phyloP scores from a whole-genome alignment of 495 filamentous ascomycete genomes.

The Filosporella fistucella region DNA sequence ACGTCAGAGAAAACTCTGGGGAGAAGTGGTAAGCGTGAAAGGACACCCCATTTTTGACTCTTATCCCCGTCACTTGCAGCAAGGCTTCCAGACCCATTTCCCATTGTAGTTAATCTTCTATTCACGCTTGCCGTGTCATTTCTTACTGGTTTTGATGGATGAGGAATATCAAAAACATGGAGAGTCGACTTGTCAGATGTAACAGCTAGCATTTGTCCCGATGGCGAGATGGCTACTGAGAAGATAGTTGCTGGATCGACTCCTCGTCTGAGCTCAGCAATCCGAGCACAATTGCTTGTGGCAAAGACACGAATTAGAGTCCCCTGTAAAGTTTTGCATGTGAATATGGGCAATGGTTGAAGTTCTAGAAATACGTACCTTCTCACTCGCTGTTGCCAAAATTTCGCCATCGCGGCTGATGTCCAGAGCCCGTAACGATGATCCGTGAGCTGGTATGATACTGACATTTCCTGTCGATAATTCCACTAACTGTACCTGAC shows the following conservation, averaged over 20 bases:
- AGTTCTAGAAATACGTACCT: slow-evolving; percentile 38
- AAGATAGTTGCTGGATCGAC: slow-evolving; percentile 85
- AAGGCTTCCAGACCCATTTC: slow-evolving; percentile 11
- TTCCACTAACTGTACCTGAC: slow-evolving; percentile 91
- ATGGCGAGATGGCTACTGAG: slow-evolving; percentile 81
- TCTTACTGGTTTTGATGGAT: slow-evolving; percentile 27
- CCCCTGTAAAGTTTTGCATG: slow-evolving; percentile 44
- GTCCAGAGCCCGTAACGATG: slow-evolving; percentile 71
- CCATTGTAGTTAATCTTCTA: slow-evolving; percentile 17
- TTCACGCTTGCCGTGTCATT: slow-evolving; percentile 4
- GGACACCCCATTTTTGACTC: slow-evolving; percentile 73
- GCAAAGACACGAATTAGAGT: slow-evolving; percentile 84
- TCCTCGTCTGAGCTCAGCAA: slow-evolving; percentile 82
- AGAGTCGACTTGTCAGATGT: slow-evolving; percentile 97
- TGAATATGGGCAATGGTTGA: background rate
- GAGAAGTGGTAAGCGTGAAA: slow-evolving; percentile 72
- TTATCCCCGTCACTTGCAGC: slow-evolving; percentile 35
- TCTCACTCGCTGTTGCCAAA: slow-evolving; percentile 88
- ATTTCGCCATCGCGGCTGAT: slow-evolving; percentile 77
- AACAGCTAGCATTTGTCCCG: slow-evolving; percentile 71
- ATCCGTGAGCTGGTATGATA: slow-evolving; percentile 89
- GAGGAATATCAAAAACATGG: slow-evolving; percentile 78
- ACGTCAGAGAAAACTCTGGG: slow-evolving; percentile 78
- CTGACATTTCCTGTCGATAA: slow-evolving; percentile 77
- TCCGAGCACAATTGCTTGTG: slow-evolving; percentile 67